Base-by-base conservation (phyloP, 1,284 basidiomycete species). In the Ustilago shanxiensis region DNA sequence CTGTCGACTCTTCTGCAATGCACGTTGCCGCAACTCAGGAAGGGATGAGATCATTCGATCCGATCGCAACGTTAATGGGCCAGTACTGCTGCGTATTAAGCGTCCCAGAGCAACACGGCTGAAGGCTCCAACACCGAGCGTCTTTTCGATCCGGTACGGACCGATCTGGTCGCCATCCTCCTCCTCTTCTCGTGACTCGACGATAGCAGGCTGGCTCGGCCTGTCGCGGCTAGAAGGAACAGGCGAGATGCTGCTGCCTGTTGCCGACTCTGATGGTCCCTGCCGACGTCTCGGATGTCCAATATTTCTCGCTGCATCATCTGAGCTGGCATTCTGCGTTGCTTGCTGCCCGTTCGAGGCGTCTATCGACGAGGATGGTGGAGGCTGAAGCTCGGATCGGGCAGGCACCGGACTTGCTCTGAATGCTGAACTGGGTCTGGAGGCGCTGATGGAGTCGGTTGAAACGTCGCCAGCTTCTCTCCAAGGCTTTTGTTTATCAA, bases 101-200 rank as follows among this genome's bases (percentile, higher is more conserved):
- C 74, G 69, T 13, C 77, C 83, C 14, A 83, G 71, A 1, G 81
- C 83, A 9, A 85, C 83, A 26, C 78, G 77, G 60, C 83, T 84
- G 58, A 85, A 85, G 2, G 83, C 83, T n/a, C 83, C 83, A 5
- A 82, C 69, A 22, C 83, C 83, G n/a, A 85, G 74, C 35, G 70
- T 79, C 60, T 71, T 72, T 45, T 80, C 64, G 33, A 83, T 68
- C 5, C 60, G 60, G 45, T 83, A 84, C 8, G 75, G 71, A 16
- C 83, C 83, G 22, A 84, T 76, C 16, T 58, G 63, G 20, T 74
- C 77, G 22, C 59, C 68, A 1, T 62, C 60, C 39, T 81, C 79
- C 44, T 84, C 82, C 58, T 84, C 83, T 33, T 79, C 69, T 45
- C 54, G 51, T 52, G 59, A 55, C 45, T 67, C 72, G 20, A 33